Evolutionary conservation across 73 alveolate genomes (phyloP).

Genomic region (Paraurostyla sp.): DNA sequence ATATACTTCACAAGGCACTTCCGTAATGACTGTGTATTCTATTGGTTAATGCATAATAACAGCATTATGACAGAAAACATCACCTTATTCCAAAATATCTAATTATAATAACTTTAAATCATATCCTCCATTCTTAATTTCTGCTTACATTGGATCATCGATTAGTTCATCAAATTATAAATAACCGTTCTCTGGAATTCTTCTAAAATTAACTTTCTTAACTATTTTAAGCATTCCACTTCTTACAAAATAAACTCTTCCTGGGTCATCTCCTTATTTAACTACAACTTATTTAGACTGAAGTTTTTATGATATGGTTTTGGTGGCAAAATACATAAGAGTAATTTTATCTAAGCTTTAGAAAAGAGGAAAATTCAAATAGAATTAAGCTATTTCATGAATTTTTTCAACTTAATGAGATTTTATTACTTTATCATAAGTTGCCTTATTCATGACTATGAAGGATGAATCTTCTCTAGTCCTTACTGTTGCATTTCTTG

Average conservation of each 20-base stretch:
- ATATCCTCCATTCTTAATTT: neutral
- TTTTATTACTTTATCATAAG: constrained; percentile 47
- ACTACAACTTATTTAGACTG: constrained; percentile 35
- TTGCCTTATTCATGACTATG: constrained; percentile 38
- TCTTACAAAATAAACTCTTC: constrained; percentile 47
- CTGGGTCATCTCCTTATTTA: constrained; percentile 53
- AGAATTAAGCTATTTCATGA: constrained; percentile 49
- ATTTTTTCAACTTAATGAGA: constrained; percentile 54
- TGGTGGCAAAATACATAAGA: constrained; percentile 51
- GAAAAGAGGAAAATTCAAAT: constrained; percentile 52
- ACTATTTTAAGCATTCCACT: constrained; percentile 34
- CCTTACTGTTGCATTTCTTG: constrained; percentile 46
- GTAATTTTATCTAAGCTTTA: constrained; percentile 35
- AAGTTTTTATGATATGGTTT: constrained; percentile 25
- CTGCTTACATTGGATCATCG: constrained; percentile 17
- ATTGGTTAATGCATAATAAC: constrained; percentile 33
- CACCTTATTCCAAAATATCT: constrained; percentile 55
- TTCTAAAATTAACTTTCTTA: constrained; percentile 48
- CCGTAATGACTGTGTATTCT: constrained; percentile 44
- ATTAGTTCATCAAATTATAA: constrained; percentile 20
- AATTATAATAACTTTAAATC: constrained; percentile 6
- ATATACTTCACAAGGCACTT: constrained; percentile 57
- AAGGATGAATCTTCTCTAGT: constrained; percentile 41
- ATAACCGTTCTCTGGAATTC: constrained; percentile 53
- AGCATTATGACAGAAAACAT: constrained; percentile 53